Evolutionary conservation across 495 filamentous ascomycete species (phyloP).

Genomic region (Penicillium cataractarum): DNA sequence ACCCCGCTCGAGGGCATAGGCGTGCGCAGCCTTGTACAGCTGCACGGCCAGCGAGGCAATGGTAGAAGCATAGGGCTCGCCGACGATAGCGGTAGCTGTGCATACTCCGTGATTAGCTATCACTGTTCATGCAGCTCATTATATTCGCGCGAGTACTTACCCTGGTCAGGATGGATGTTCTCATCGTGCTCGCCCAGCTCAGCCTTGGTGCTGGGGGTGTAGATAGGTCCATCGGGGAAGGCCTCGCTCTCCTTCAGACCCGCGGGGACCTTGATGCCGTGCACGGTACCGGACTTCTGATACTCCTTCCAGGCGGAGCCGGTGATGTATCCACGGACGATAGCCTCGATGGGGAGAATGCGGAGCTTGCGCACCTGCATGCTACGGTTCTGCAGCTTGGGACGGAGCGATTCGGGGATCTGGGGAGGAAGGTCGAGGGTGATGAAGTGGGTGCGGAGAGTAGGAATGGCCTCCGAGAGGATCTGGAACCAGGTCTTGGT

Average conservation of each 20-base stretch:
- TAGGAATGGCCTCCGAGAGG: slow-evolving; percentile 65
- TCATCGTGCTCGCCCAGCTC: slow-evolving; percentile 82
- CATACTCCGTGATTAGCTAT: slow-evolving; percentile 16
- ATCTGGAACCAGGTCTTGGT: slow-evolving; percentile 85
- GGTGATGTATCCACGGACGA: slow-evolving; percentile 92
- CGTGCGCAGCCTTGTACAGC: slow-evolving; percentile 73
- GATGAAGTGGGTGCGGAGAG: slow-evolving; percentile 76
- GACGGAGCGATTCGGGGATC: slow-evolving; percentile 51
- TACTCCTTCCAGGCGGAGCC: slow-evolving; percentile 91
- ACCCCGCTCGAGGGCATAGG: slow-evolving; percentile 74
- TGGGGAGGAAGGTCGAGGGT: slow-evolving; percentile 64
- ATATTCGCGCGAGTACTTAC: slow-evolving; percentile 32
- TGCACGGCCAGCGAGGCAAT: slow-evolving; percentile 73
- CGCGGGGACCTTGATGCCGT: slow-evolving; percentile 68
- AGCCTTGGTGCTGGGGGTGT: slow-evolving; percentile 91
- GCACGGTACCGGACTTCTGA: slow-evolving; percentile 73
- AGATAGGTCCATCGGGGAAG: slow-evolving; percentile 73
- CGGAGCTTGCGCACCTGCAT: slow-evolving; percentile 83
- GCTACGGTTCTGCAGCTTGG: slow-evolving; percentile 64
- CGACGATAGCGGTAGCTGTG: slow-evolving; percentile 67
- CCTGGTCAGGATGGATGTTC: slow-evolving; percentile 80
- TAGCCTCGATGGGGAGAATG: slow-evolving; percentile 87
- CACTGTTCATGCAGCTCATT: background rate
- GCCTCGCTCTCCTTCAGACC: slow-evolving; percentile 73
- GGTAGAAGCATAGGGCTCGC: slow-evolving; percentile 69